These are phyloP conservation scores for Leptodontidium sp. DNA, from an alignment of 2,329 filamentous ascomycete genomes.

Conservation along the genomic window DNA sequence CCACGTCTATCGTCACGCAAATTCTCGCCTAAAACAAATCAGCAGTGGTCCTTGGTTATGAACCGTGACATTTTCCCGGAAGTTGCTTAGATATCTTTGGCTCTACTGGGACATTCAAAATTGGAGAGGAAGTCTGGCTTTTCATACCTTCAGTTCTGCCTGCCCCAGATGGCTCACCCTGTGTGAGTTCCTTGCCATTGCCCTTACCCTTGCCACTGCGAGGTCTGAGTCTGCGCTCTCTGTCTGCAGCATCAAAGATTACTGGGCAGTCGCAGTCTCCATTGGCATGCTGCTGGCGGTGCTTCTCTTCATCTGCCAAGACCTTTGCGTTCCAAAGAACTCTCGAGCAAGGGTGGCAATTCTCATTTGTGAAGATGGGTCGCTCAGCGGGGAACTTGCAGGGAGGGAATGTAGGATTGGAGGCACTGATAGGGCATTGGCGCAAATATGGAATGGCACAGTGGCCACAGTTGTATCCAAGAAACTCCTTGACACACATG, in stretches of 20 bases:
- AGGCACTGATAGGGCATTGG: conserved; percentile 49
- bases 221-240: conserved; percentile 31
- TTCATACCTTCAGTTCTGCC: conserved; percentile 16
- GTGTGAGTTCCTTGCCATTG: conserved; percentile 26
- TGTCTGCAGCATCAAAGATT: conserved; percentile 39
- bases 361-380: conserved; percentile 36
- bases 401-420: conserved; percentile 40
- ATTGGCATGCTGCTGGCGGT: conserved; percentile 36
- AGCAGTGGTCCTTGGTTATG: not conserved
- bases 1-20: not conserved
- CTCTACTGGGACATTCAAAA: not conserved
- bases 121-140: not conserved
- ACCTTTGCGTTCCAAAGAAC: conserved; percentile 45
- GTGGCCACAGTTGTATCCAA: conserved; percentile 59
- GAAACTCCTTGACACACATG: conserved; percentile 58
- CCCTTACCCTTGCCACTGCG: conserved; percentile 19
- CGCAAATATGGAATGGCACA: conserved; percentile 51
- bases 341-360: conserved; percentile 43
- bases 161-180: conserved; percentile 1
- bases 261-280: conserved; percentile 41
- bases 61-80: not conserved
- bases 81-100: not conserved
- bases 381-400: conserved; percentile 43
- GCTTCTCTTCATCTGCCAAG: conserved; percentile 40
- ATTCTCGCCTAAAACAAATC: conserved; percentile 1